phyloP scores from a whole-genome alignment of 2,329 filamentous ascomycete species.

The Rhexocercosporidium sp. region DNA sequence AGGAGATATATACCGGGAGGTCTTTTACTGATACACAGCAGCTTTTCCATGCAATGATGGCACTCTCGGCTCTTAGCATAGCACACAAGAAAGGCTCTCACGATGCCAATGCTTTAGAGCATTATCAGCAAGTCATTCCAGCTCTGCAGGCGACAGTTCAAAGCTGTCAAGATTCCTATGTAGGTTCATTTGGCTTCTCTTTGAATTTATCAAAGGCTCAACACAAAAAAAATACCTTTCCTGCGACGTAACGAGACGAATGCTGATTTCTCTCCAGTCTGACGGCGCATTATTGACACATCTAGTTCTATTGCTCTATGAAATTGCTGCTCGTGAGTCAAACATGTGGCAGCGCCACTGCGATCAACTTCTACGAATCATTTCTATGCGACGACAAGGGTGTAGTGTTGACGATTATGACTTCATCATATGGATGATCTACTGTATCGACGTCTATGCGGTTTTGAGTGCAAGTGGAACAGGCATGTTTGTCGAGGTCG shows the following conservation, averaged over 20 bases:
- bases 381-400: conserved; percentile 52
- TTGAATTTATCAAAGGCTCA: background rate
- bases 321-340: conserved; percentile 43
- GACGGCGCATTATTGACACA: conserved; percentile 53
- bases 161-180: conserved; percentile 53
- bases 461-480: conserved; percentile 56
- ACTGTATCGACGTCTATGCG: conserved; percentile 60
- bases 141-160: conserved; percentile 51
- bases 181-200: background rate
- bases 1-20: background rate
- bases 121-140: conserved; percentile 59
- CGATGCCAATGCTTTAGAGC: conserved; percentile 55
- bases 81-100: conserved; percentile 51
- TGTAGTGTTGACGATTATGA: conserved; percentile 51
- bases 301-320: conserved; percentile 12
- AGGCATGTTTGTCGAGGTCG: conserved; percentile 55
- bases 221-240: background rate
- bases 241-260: background rate
- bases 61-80: conserved; percentile 59
- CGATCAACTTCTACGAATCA: conserved; percentile 55
- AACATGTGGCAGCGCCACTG: conserved; percentile 61
- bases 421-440: conserved; percentile 59
- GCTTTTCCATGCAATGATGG: conserved; percentile 62
- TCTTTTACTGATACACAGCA: background rate
- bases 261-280: conserved; percentile 36